Evolutionary conservation across 106 monocot genomes (phyloP).

Genomic region (Dendrobium huoshanense): DNA sequence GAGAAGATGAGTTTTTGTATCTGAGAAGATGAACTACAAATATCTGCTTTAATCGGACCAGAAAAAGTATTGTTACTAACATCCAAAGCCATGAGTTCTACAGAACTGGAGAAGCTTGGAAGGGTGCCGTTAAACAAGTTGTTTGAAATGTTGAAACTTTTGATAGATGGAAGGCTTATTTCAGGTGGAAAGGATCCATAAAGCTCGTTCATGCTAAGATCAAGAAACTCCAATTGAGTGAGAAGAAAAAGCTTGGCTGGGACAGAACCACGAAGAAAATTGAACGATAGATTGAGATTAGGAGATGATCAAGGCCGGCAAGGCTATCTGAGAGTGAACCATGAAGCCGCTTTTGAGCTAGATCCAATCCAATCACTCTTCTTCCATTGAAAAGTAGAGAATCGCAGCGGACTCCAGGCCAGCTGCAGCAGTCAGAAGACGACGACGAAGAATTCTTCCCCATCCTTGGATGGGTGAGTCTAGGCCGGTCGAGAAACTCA

Average conservation of each 20-base stretch:
- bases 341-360: conserved; percentile 23
- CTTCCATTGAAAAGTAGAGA: neutral
- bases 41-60: neutral
- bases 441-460: conserved; percentile 11
- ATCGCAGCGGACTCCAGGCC: conserved; percentile 15
- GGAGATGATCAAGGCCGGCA: conserved; percentile 24
- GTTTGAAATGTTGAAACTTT: conserved; percentile 50
- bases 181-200: conserved; percentile 25
- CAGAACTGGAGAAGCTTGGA: conserved; percentile 23
- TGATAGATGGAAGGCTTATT: conserved; percentile 29
- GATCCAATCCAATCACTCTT: conserved; percentile 48
- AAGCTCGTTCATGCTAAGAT: conserved; percentile 55
- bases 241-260: conserved; percentile 38
- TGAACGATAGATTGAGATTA: conserved; percentile 36
- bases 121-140: conserved; percentile 46
- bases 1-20: conserved; percentile 37
- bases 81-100: conserved; percentile 17
- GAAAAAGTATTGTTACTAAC: conserved; percentile 3
- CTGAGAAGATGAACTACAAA: conserved; percentile 27
- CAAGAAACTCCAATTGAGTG: conserved; percentile 27
- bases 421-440: conserved; percentile 13
- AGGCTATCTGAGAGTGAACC: conserved; percentile 31
- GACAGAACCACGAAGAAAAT: conserved; percentile 29
- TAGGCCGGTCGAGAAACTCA: conserved; percentile 8
- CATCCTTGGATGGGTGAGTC: conserved; percentile 9